Evolutionary conservation across 495 filamentous ascomycete species (phyloP), one percentile per base, ranked within the genome.

Genomic region (Tetracladium marchalianum): DNA sequence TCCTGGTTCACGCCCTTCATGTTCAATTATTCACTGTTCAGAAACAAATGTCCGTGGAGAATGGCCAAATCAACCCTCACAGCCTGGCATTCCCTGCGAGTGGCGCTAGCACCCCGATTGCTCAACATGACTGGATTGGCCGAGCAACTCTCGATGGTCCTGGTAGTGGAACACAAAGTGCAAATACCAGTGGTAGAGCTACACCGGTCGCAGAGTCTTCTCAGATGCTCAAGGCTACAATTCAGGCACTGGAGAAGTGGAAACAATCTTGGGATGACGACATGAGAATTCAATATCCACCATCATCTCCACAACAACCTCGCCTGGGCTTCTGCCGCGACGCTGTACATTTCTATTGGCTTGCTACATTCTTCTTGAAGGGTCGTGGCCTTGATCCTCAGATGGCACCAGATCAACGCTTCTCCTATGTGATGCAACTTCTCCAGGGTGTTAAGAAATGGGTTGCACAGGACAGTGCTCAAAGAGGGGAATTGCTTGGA

Each of bases 201-300:
- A 61, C 52, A 27, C 55, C 51, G 7, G 50, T 58, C 11, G 57
- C 41, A 42, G 38, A 36, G 11, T 37, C 36, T 13, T 44, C 46
- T 7, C 49, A 51, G 15, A 31, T 39, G 2, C 24, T 59, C 47
- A 60, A 52, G 12, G 48, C 61, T 19, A 60, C 55, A 62, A 44
- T 55, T 46, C 49, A 72, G 47, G 52, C 76, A 11, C 60, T 84
- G 17, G 75, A 81, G 31, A 80, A 78, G 58, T 85, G 79, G 71
- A 84, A 84, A 57, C 59, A 60, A 22, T 67, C 66, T 16, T 84
- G 80, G 79, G 79, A 83, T 59, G 58, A 64, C 35, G 81, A 85
- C 46, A 80, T 82, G 70, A 62, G 67, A 5, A 50, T 66, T 15
- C 78, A 84, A 52, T 83, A 82, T 51, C 76, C 75, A 12, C 70